Base-by-base conservation (phyloP, 129 eudicot genomes). In the Saussurea involucrata region DNA sequence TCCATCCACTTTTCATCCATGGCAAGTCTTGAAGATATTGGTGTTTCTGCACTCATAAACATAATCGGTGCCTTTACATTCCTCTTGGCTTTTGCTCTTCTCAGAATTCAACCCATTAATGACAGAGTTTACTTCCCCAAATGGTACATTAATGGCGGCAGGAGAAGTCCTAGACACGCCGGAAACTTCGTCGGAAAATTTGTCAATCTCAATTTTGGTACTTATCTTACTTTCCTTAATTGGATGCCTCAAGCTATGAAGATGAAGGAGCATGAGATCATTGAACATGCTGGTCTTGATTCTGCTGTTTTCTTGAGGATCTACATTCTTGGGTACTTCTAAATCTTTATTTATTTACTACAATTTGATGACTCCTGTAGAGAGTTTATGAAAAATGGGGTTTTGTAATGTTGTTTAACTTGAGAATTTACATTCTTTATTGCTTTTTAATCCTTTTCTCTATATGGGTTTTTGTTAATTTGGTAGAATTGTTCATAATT, bases 221-320 rank as follows among this genome's bases (percentile, higher is more conserved):
- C 97, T 86, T 95, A 95, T 36, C 70, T 95, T 71, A 91, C 96
- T 82, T 95, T 95, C 67, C 91, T 92, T 31, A 95, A 83, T 80
- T 95, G 99, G 99, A 95, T 95, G 97, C 99, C 97, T 83, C 92
- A 95, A 83, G 99, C 97, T 83, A 4, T 95, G 83, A 77, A 73
- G 86, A 95, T 95, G 99, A 87, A 77, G 76, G 97, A 95, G 82
- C 18, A 82, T 77, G 88, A 91, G 81, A 85, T 95, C 24, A 86
- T 95, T 66, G 71, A 80, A 32, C 99, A 95, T 86, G 97, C 97
- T 85, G 99, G 97, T 11, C 92, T 95, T 86, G 97, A 95, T 88
- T 95, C 99, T 85, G 99, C 89, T 80, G 96, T 82, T 85, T 95
- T 95, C 87, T 83, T 92, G 87, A 77, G 99, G 88, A 88, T 95